Base-by-base conservation (phyloP, 2,329 filamentous ascomycete species). In the Pestalotiopsis sp. region DNA sequence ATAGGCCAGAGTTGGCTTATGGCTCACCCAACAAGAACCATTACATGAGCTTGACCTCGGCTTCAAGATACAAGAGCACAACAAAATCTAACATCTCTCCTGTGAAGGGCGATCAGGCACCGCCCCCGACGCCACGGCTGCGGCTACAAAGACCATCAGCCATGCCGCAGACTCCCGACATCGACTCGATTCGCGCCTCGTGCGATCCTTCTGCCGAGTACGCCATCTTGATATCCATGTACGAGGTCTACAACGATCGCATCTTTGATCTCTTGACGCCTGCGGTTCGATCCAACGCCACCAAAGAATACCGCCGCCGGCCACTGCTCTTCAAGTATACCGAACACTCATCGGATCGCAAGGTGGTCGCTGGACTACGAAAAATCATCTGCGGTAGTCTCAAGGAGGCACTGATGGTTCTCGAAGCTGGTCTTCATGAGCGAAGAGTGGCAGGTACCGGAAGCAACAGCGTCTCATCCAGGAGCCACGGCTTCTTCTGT, bases 201-300 rank as follows among this genome's bases (percentile, higher is more conserved):
- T 84, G 90, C 62, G 92, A 95, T 70, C 84, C 86, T 1, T 87
- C 87, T 23, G 89, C 91, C 67, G 93, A 97, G 73, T 98, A 98
- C 74, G 92, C 92, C 4, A 90, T 99, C 66, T 84, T 99, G 12
- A 87, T 99, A 25, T 97, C 94, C 66, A 99, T 99, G 95, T 98
- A 98, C 80, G 96, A 99, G 79, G 95, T 99, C 1, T 98, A 99
- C 83, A 99, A 99, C 77, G 95, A 99, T 81, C 91, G 95, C 45
- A 98, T 99, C 72, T 98, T 97, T 78, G 96, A 99, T 76, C 89
- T 99, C 0, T 85, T 99, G 1, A 92, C 92, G 0, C 88, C 89
- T 0, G 86, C 88, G 2, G 81, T 85, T 25, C 87, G 87, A 70
- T 85, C 85, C 0, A 87, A 86, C 45, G 85, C 86, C 4, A 91